Conservation (phyloP, 805 yeast species). For the Candida methanosorbosa region DNA sequence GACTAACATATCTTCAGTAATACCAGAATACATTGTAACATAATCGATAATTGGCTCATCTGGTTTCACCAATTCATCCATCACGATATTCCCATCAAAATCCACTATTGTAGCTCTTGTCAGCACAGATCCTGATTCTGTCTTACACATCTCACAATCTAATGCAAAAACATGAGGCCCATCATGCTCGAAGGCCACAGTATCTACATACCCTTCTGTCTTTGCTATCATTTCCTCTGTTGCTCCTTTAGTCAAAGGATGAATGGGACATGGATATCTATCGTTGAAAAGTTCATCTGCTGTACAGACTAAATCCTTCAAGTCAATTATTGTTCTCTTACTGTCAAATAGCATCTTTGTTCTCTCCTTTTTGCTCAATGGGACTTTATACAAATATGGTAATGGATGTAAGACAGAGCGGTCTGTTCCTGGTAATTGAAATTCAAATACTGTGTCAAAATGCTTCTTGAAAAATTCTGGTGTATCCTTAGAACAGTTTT, state of each 20-base stretch:
- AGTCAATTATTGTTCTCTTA: constrained; percentile 24
- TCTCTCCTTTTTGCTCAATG: too few species aligned
- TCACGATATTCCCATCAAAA: constrained; percentile 46
- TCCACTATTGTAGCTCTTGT: constrained; percentile 74
- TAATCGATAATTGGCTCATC: constrained; percentile 67
- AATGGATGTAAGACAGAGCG: too few species aligned
- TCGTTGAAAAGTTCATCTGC: constrained; percentile 38
- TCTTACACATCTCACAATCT: constrained; percentile 90
- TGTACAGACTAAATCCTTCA: constrained; percentile 43
- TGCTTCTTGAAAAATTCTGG: constrained; percentile 27
- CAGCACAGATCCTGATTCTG: constrained; percentile 54
- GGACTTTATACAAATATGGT: too few species aligned
- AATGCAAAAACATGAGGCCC: constrained; percentile 66
- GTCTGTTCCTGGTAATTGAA: constrained; percentile 59
- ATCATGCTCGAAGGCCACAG: constrained; percentile 42
- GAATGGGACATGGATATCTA: constrained; percentile 43
- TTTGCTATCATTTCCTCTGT: constrained; percentile 9
- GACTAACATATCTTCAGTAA: constrained; percentile 58
- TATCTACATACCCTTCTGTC: constrained; percentile 44
- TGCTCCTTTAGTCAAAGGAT: constrained; percentile 26
- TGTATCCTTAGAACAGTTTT: too few species aligned
- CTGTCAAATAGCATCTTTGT: too few species aligned
- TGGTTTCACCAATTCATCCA: constrained; percentile 78
- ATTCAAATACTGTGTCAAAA: constrained; percentile 38
- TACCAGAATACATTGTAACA: constrained; percentile 79